phyloP scores from a whole-genome alignment of 2,329 filamentous ascomycete species.

The Paracamarosporium sp. region DNA sequence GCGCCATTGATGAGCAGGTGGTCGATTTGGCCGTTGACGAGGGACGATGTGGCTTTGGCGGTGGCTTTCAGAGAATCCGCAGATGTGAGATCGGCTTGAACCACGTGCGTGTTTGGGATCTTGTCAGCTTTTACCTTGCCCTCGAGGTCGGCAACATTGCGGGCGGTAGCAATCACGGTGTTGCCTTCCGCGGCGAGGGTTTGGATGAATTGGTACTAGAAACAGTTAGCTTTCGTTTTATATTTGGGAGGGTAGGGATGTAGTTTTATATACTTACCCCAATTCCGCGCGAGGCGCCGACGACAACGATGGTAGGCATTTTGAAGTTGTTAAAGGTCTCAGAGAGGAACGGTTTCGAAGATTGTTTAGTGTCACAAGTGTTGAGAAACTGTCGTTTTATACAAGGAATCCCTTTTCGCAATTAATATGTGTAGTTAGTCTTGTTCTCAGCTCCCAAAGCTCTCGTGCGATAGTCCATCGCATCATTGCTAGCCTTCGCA shows the following conservation, averaged over 20 bases:
- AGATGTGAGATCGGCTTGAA: slow-evolving; percentile 42
- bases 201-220: slow-evolving; percentile 19
- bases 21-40: slow-evolving; percentile 48
- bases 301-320: slow-evolving; percentile 13
- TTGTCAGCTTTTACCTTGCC: slow-evolving; percentile 14
- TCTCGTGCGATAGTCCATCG: slow-evolving; percentile 2
- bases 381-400: slow-evolving; percentile 2
- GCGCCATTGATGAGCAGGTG: slow-evolving; percentile 50
- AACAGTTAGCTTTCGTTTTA: slow-evolving; percentile 1
- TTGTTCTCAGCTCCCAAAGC: background rate
- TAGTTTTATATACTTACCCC: slow-evolving; percentile 16
- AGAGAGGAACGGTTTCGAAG: slow-evolving; percentile 4
- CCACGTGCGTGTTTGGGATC: slow-evolving; percentile 42
- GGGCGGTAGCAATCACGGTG: slow-evolving; percentile 16
- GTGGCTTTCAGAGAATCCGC: slow-evolving; percentile 41
- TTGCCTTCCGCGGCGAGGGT: slow-evolving; percentile 14
- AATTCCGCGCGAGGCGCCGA: slow-evolving; percentile 21
- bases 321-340: background rate
- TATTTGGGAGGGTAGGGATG: no score
- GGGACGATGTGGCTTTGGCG: slow-evolving; percentile 33
- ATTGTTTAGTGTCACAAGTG: slow-evolving; percentile 4
- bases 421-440: background rate
- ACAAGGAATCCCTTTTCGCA: background rate
- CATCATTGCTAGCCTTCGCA: background rate
- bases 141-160: slow-evolving; percentile 12